phyloP scores from a whole-genome alignment of 2,329 filamentous ascomycete species.

The Daldinia sp. region DNA sequence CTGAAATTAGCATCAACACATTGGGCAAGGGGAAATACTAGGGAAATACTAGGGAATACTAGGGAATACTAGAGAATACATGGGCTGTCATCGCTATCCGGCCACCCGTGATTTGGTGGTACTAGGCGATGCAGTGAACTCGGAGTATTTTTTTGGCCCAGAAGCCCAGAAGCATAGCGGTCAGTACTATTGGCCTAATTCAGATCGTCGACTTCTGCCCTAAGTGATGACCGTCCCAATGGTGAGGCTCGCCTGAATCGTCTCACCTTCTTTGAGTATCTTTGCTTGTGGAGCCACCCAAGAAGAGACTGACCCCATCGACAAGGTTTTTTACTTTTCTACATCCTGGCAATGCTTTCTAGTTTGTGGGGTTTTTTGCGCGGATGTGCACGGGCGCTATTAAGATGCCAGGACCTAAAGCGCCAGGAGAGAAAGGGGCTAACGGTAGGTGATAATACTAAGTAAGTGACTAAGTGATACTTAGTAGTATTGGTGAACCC shows the following conservation, averaged over 20 bases:
- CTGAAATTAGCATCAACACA: constrained; percentile 38
- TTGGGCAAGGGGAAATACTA: constrained; percentile 30
- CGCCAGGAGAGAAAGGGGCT: constrained; percentile 26
- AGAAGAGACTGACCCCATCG: constrained; percentile 16
- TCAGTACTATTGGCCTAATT: constrained; percentile 43
- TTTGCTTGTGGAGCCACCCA: constrained; percentile 27
- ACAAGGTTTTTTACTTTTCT: constrained; percentile 20
- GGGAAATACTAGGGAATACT: constrained; percentile 17
- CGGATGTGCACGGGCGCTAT: constrained; percentile 28
- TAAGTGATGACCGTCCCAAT: constrained; percentile 26
- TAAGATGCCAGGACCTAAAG: constrained; percentile 17
- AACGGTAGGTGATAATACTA: neutral
- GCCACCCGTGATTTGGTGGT: constrained; percentile 39
- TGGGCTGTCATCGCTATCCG: constrained; percentile 34
- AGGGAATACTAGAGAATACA: neutral
- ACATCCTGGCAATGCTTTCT: constrained; percentile 23
- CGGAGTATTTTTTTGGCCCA: constrained; percentile 6
- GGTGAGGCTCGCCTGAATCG: constrained; percentile 26
- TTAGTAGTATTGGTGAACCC: too few relatives aligned
- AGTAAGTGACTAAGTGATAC: too few relatives aligned
- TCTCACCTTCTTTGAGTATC: constrained; percentile 27
- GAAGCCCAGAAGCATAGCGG: constrained; percentile 24
- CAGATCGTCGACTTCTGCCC: constrained; percentile 43
- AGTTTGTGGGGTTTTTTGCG: constrained; percentile 31
- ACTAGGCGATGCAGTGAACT: constrained; percentile 18